A percentile compares a stretch with the other conserved stretches of the same genome.
These are phyloP conservation scores for Pythium periplocum DNA, from an alignment of 352 stramenopile species.

Conservation along the genomic window DNA sequence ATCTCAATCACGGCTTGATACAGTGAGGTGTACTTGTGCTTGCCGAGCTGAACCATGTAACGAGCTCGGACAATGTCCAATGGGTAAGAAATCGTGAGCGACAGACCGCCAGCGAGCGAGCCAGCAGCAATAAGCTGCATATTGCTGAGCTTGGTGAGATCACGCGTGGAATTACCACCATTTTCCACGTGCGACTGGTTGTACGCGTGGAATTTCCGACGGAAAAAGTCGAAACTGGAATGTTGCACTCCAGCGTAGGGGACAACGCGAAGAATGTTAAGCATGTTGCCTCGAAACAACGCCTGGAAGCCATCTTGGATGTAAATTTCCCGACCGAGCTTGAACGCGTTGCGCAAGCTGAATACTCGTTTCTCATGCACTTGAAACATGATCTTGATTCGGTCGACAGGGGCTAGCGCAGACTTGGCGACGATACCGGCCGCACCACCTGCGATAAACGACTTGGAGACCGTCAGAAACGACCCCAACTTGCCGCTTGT, in stretches of 20 bases:
- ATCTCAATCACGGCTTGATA: slow-evolving; percentile 64
- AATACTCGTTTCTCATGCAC: slow-evolving; percentile 70
- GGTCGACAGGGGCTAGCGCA: slow-evolving; percentile 62
- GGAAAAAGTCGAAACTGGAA: slow-evolving; percentile 82
- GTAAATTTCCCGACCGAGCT: slow-evolving; percentile 62
- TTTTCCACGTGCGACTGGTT: slow-evolving; percentile 35
- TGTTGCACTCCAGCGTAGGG: slow-evolving; percentile 77
- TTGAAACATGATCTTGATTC: slow-evolving; percentile 86
- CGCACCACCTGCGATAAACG: slow-evolving; percentile 66
- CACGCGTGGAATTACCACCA: slow-evolving; percentile 2
- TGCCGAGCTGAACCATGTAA: slow-evolving; percentile 86
- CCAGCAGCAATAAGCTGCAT: slow-evolving; percentile 65
- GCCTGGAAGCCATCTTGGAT: slow-evolving; percentile 60
- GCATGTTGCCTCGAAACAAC: slow-evolving; percentile 69
- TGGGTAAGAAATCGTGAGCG: slow-evolving; percentile 70
- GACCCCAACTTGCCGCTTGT: slow-evolving; percentile 17
- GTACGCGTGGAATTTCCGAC: slow-evolving; percentile 73
- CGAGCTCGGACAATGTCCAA: slow-evolving; percentile 77
- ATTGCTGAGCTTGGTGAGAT: slow-evolving; percentile 70
- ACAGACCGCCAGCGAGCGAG: slow-evolving; percentile 67
- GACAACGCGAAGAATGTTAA: slow-evolving; percentile 78
- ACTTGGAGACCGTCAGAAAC: slow-evolving; percentile 73
- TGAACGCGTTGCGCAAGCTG: slow-evolving; percentile 63
- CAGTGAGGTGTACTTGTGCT: slow-evolving; percentile 66
- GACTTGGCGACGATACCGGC: slow-evolving; percentile 79